phyloP scores from a whole-genome alignment of 192 early-diverging fungal genomes.

The Neocallimastix lanati region DNA sequence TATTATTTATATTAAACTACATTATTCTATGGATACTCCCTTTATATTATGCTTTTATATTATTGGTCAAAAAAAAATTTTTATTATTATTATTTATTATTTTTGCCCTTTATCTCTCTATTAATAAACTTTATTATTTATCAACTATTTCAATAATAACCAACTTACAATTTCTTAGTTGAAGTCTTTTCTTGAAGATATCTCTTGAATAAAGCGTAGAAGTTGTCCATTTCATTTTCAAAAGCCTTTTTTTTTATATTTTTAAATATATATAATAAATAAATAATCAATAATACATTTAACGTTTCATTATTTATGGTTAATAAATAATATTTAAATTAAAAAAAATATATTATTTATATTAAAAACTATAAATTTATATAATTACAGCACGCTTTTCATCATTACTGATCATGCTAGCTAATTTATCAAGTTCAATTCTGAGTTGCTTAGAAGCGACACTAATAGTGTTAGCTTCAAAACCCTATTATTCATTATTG shows the following conservation, averaged over 20 bases:
- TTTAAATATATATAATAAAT: no score
- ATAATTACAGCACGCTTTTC: constrained; percentile 29
- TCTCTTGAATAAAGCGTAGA: constrained; percentile 64
- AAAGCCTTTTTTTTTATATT: constrained; percentile 27
- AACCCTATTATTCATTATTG: background rate
- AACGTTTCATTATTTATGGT: no score
- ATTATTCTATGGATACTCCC: background rate
- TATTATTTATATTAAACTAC: no score
- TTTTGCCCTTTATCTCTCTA: no score
- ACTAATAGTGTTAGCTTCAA: background rate
- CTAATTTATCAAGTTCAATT: constrained; percentile 48
- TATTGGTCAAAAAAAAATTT: background rate
- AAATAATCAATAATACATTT: no score
- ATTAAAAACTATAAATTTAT: constrained; percentile 7
- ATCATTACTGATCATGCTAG: constrained; percentile 29
- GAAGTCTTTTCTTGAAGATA: constrained; percentile 67
- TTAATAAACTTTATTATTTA: no score
- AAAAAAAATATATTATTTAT: no score
- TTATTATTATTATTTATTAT: no score
- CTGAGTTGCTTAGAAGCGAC: constrained; percentile 54
- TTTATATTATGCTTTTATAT: no score
- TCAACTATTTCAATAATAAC: no score
- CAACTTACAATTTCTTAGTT: constrained; percentile 54
- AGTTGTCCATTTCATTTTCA: constrained; percentile 67
- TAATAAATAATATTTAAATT: no score